Base-by-base conservation (phyloP, 2,329 filamentous ascomycete genomes). In the Fusarium paranaense region DNA sequence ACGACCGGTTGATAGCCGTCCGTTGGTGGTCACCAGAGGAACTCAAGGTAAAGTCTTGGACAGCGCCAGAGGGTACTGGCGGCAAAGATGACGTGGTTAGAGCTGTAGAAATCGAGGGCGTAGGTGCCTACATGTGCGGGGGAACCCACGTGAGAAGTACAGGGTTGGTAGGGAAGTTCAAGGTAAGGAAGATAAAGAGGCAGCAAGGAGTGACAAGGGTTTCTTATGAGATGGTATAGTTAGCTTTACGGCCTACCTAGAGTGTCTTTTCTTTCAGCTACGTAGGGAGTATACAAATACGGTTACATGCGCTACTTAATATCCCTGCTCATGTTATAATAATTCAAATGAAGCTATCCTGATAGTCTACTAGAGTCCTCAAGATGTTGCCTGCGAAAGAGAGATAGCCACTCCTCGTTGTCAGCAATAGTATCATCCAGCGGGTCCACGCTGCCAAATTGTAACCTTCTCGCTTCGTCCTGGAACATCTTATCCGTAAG, bases 401-500 rank as follows among this genome's bases (percentile, higher is more conserved):
- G 37, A 40, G 37, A 40, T 11, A 52, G 25, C 47, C 47, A 52
- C 16, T 52, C 47, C 20, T 18, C 16, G 10, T 27, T 52, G 25
- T 52, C 47, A 27, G 47, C 47, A 52, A 52, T 16, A 11, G 47
- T 52, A 5, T 25, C 11, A 16, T 52, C 47, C 16, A 25, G 18
- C 3, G 22, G 16, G 18, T 52, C 47, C 14, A 27, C 22, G 25
- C 8, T 22, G 14, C 47, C 47, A 52, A 27, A 52, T 18, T 27
- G 16, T 2, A 52, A 27, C 16, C 22, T 25, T 27, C 47, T 27
- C 22, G 22, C 16, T 32, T 52, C 47, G 30, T 52, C 47, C 25
- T 76, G 69, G 22, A 80, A 72, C 69, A 79, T 78, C 5, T 73
- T 68, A 32, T 80, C 76, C 2, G 67, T 79, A 3, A 69, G 62